These are phyloP conservation scores for Cyclotella cryptica DNA, from an alignment of 108 stramenopile species.

Conservation along the genomic window DNA sequence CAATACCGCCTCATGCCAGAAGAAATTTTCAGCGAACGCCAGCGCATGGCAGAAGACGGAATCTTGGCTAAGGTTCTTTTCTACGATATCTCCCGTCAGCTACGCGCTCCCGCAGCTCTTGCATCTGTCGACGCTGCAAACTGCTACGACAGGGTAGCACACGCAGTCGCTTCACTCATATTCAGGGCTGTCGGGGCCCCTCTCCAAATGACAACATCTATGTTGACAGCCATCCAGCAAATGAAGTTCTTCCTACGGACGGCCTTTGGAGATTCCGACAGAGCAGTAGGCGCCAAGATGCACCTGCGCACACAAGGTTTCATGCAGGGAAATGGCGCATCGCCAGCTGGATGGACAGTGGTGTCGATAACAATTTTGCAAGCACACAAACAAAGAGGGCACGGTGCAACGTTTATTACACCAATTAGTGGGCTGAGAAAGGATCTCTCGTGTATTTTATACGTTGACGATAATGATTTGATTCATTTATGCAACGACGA, in stretches of 20 bases:
- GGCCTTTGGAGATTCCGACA: slow-evolving; percentile 10
- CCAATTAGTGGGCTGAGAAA: slow-evolving; percentile 1
- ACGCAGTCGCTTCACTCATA: slow-evolving; percentile 9
- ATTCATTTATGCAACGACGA: slow-evolving; percentile 1
- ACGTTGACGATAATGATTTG: slow-evolving; percentile 13
- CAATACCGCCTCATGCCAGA: slow-evolving; percentile 9
- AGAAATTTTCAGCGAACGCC: slow-evolving; percentile 28
- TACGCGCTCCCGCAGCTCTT: background rate
- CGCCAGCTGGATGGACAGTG: background rate
- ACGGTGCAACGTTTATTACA: slow-evolving; percentile 6
- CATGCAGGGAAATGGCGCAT: slow-evolving; percentile 12
- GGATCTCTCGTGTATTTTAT: background rate
- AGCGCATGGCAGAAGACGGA: slow-evolving; percentile 19
- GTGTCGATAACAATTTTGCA: slow-evolving; percentile 12
- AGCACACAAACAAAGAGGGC: slow-evolving; percentile 12
- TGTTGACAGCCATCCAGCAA: slow-evolving; percentile 15
- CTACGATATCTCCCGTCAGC: background rate
- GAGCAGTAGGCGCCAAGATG: slow-evolving; percentile 1
- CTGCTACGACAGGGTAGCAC: slow-evolving; percentile 20
- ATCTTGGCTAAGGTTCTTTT: slow-evolving; percentile 12
- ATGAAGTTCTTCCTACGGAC: slow-evolving; percentile 19
- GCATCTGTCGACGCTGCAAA: slow-evolving; percentile 24
- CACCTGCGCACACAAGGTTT: slow-evolving; percentile 10
- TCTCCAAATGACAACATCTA: background rate
- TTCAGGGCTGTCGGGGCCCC: slow-evolving; percentile 16